These are phyloP conservation scores for Sclerotiophoma versabilis DNA, from an alignment of 2,329 filamentous ascomycete genomes.

Conservation along the genomic window DNA sequence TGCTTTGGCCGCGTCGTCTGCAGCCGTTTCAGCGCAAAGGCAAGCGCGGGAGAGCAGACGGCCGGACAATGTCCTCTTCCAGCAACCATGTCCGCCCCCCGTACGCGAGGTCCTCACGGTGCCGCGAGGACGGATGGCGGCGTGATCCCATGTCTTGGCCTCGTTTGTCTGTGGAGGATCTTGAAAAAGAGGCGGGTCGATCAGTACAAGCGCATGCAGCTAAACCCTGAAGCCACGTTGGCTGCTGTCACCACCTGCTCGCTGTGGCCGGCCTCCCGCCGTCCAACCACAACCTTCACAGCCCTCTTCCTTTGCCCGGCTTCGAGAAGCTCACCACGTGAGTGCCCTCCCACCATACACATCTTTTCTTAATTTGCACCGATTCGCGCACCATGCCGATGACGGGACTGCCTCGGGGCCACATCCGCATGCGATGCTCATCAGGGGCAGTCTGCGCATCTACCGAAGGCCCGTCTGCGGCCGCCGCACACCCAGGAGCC, in stretches of 20 bases:
- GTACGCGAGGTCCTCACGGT: slow-evolving; percentile 39
- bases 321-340: slow-evolving; percentile 35
- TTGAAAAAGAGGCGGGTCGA: slow-evolving; percentile 48
- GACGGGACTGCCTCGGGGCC: slow-evolving; percentile 12
- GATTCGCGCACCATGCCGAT: slow-evolving; percentile 15
- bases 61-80: slow-evolving; percentile 36
- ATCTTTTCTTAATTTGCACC: slow-evolving; percentile 11
- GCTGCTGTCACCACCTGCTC: slow-evolving; percentile 37
- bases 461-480: slow-evolving; percentile 27
- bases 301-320: slow-evolving; percentile 14
- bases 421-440: slow-evolving; percentile 19
- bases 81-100: slow-evolving; percentile 41
- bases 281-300: slow-evolving; percentile 21
- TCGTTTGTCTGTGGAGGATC: slow-evolving; percentile 48
- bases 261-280: slow-evolving; percentile 32
- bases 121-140: slow-evolving; percentile 46
- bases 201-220: slow-evolving; percentile 50
- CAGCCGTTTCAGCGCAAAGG: slow-evolving; percentile 42
- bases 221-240: slow-evolving; percentile 51
- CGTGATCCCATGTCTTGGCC: slow-evolving; percentile 41
- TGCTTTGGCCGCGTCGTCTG: slow-evolving; percentile 32
- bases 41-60: slow-evolving; percentile 42
- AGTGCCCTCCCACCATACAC: slow-evolving; percentile 24
- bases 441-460: slow-evolving; percentile 24
- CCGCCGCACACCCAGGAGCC: slow-evolving; percentile 11